Evolutionary conservation across 2,329 filamentous ascomycete species (phyloP), one percentile per base, ranked within the genome.

Genomic region (Sordariomycetes sp.): DNA sequence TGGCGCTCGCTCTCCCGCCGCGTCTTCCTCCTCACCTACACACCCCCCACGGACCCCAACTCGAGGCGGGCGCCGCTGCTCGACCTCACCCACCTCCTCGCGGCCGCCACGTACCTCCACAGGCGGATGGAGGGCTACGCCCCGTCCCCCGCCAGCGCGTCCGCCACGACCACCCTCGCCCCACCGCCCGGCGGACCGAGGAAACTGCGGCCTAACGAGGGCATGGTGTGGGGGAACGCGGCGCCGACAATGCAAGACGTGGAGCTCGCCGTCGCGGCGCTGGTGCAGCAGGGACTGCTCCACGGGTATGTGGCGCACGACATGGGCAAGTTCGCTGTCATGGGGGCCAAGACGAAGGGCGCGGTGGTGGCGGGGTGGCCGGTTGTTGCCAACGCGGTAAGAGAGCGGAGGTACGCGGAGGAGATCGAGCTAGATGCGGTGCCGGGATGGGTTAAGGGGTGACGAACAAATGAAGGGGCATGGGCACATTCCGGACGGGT

Each of bases 251-350:
- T 81, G 40, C 73, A 81, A 16, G 86, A 90, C 63, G 77, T 95
- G n/a, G 90, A 96, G 71, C 84, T 84, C 52, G 84, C 89, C 54
- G 79, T 95, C 14, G 83, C 88, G 0, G 86, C 86, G 12, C 79
- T 97, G 14, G 81, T 95, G 22, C 83, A 88, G 55, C 89, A 96
- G 70, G 89, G 88, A 0, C 75, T 96, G 25, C 77, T 97, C 68
- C 85, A 87, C 63, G 93, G 92, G 1, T 97, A 92, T 66, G 80
- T 97, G 32, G 89, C 88, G 18, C 90, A 95, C 65, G 81, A 81
- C 28, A 84, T 86, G 66, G 80, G 81, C 51, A 85, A 88, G 54
- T 91, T 97, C 66, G 91, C 90, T 14, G 89, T 97, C 51, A 83
- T 88, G 57, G 91, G 92, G 2, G 85, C 88, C 25, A 87, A 86